Base-by-base conservation (phyloP, 805 yeast species). In the Candida nemodendra region DNA sequence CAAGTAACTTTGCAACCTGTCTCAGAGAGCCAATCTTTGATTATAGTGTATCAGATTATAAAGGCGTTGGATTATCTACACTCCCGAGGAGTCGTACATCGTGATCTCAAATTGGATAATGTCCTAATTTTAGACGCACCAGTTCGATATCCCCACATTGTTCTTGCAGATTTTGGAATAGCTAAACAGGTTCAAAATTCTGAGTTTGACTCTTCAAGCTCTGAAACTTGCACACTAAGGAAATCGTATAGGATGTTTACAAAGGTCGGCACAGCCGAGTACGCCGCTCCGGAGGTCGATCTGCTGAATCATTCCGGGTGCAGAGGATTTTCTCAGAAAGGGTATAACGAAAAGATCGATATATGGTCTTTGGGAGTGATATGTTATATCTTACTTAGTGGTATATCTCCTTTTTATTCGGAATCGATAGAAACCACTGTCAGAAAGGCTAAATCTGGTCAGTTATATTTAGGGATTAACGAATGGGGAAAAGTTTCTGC, bases 201-300 rank as follows among this genome's bases (percentile, higher is more conserved):
- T n/a, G n/a, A n/a, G n/a, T n/a, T n/a, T n/a, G n/a, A n/a, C n/a
- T n/a, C n/a, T n/a, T n/a, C n/a, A n/a, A n/a, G n/a, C n/a, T n/a
- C n/a, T n/a, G n/a, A n/a, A n/a, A n/a, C n/a, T n/a, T n/a, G n/a
- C n/a, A n/a, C n/a, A n/a, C n/a, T n/a, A 4, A 34, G 36, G 13
- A 30, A 25, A 22, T 18, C 40, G 16, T 34, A 24, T 21, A 47
- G 56, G 34, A 56, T 57, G 61, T 42, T 43, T 31, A 57, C 64
- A 0, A 43, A 53, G 23, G 59, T 60, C 9, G 64, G 64, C 2
- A 81, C 88, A 0, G 79, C 82, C 0, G 88, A 81, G 52, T 81
- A 81, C 50, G 72, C 80, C 40, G 88, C 89, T 1, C 89, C 89
- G 0, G 88, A 81, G 49, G 78, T 81, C 9, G 78, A 81, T 1